Conservation (phyloP, 495 filamentous ascomycete species). For the Penicillium simplicissimum region DNA sequence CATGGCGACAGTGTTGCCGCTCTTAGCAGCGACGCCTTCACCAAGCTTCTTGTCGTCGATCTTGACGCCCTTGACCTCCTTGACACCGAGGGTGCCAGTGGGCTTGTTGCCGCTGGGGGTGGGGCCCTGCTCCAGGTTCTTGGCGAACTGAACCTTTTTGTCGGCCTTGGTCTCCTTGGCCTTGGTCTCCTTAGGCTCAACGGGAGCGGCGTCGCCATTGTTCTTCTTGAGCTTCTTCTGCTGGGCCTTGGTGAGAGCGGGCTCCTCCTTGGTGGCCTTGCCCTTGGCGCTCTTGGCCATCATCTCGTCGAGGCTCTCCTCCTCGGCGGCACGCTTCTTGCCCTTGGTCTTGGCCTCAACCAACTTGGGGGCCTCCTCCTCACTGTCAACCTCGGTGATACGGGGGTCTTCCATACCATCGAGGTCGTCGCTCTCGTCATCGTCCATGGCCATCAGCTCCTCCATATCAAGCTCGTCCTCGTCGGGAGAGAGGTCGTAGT, state of each 20-base stretch:
- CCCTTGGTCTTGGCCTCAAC: constrained; percentile 68
- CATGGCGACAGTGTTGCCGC: constrained; percentile 83
- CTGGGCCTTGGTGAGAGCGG: constrained; percentile 88
- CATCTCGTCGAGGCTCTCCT: constrained; percentile 67
- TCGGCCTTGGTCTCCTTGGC: constrained; percentile 56
- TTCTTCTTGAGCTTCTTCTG: constrained; percentile 99
- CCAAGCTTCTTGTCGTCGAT: constrained; percentile 95
- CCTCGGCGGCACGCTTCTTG: constrained; percentile 81
- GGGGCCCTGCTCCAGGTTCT: constrained; percentile 96
- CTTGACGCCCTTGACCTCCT: constrained; percentile 81
- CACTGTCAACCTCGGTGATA: constrained; percentile 80
- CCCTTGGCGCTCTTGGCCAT: constrained; percentile 70
- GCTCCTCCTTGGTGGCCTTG: constrained; percentile 54
- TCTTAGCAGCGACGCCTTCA: constrained; percentile 76
- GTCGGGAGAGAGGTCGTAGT: constrained; percentile 80
- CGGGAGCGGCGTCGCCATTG: constrained; percentile 74
- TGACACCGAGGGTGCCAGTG: constrained; percentile 62
- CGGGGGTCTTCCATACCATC: constrained; percentile 77
- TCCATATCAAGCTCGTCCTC: constrained; percentile 62
- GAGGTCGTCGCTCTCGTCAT: constrained; percentile 81
- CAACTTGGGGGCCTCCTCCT: constrained; percentile 78
- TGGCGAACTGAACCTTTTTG: constrained; percentile 99
- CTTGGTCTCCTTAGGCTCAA: constrained; percentile 54
- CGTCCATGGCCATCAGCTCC: constrained; percentile 55
- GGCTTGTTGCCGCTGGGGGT: constrained; percentile 65